Evolutionary conservation across 129 eudicot genomes (phyloP).

Genomic region (Artemisia annua): DNA sequence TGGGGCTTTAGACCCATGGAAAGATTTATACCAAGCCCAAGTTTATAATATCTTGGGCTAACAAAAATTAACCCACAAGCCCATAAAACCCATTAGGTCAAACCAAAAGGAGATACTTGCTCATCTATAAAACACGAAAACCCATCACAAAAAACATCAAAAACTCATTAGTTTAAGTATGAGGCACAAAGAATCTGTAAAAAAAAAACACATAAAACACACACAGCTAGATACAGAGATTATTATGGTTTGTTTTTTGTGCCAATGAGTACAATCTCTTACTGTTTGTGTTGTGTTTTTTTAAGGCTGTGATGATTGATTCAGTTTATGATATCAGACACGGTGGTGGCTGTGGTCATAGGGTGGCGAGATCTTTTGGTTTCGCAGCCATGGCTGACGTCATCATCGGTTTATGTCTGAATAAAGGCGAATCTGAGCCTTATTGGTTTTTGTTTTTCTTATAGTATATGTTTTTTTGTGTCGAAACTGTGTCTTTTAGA

Average conservation of each 20-base stretch:
- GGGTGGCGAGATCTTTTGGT: conserved; percentile 27
- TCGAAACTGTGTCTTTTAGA: background rate
- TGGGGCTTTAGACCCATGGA: too few relatives aligned
- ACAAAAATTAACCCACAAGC: background rate
- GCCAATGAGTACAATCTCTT: conserved; percentile 25
- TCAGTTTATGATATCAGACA: conserved; percentile 14
- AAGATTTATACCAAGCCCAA: too few relatives aligned
- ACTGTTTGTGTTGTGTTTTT: conserved; percentile 11
- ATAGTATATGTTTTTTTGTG: background rate
- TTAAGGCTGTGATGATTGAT: conserved; percentile 36
- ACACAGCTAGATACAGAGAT: background rate
- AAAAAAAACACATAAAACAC: too few relatives aligned
- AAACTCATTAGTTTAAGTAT: conserved; percentile 29
- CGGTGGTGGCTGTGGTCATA: conserved; percentile 19
- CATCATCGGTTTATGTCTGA: conserved; percentile 21
- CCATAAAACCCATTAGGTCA: conserved; percentile 10
- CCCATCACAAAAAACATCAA: background rate
- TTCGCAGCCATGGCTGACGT: conserved; percentile 31
- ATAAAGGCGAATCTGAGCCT: conserved; percentile 41
- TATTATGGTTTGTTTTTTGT: conserved; percentile 5
- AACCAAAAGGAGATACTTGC: background rate
- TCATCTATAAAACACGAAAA: background rate
- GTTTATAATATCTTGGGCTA: too few relatives aligned
- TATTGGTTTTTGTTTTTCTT: background rate
- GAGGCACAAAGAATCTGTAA: conserved; percentile 13